A percentile compares a stretch with the other conserved stretches of the same genome.
These are phyloP conservation scores for Scutellaria minor DNA, from an alignment of 257 asterid genomes.

Conservation along the genomic window DNA sequence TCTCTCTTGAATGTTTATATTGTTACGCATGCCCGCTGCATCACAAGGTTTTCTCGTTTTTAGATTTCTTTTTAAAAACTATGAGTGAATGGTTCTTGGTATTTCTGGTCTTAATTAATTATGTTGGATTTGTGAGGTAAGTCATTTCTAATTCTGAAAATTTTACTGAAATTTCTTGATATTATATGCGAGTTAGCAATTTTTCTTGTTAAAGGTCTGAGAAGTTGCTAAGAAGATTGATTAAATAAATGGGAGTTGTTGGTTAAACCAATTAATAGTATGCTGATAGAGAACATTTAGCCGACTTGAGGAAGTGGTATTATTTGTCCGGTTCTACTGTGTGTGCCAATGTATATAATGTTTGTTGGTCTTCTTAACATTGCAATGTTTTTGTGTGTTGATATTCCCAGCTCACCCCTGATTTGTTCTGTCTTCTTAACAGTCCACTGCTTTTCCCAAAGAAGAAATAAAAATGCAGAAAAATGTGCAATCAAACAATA, in stretches of 20 bases:
- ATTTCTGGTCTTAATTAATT: too few relatives aligned
- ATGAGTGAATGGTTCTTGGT: too few relatives aligned
- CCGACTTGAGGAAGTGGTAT: not conserved
- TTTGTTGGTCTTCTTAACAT: not conserved
- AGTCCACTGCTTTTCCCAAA: conserved; percentile 11
- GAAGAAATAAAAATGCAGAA: conserved; percentile 29
- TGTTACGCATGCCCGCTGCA: too few relatives aligned
- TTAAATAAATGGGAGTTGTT: not conserved
- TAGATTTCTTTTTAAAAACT: too few relatives aligned
- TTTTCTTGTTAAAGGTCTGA: too few relatives aligned
- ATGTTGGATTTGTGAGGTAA: too few relatives aligned
- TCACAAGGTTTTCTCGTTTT: too few relatives aligned
- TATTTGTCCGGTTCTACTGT: not conserved
- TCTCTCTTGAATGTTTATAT: too few relatives aligned
- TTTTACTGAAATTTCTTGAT: too few relatives aligned
- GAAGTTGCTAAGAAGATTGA: too few relatives aligned
- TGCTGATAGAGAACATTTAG: not conserved
- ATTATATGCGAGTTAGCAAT: too few relatives aligned
- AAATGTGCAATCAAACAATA: not conserved
- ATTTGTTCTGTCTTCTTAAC: not conserved
- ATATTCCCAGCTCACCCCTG: not conserved
- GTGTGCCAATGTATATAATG: not conserved
- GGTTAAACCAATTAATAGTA: not conserved
- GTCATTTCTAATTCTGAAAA: too few relatives aligned
- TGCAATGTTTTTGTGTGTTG: not conserved